Base-by-base conservation (phyloP, 208 protist species). In the Leishmania gerbilli region DNA sequence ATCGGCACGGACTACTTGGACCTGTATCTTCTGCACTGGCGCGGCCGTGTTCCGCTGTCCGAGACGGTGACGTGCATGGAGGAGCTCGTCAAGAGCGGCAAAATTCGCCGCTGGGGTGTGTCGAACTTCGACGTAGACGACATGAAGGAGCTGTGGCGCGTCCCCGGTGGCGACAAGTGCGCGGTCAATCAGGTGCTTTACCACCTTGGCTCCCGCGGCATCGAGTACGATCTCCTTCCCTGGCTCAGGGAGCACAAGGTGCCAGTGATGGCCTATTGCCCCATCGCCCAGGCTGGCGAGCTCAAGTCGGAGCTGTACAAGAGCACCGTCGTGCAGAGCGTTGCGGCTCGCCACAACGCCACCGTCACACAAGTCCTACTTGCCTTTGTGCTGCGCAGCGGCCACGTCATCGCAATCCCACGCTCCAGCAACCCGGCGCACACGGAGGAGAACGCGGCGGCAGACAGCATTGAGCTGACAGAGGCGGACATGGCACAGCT, bases 21-120 rank as follows among this genome's bases (percentile, higher is more conserved):
- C 83, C 87, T 98, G 15, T 98, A 96, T 79, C 91, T 98, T 34
- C 91, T 98, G 76, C 96, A 98, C 85, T 98, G 95, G 93, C 93
- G 91, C n/a, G 80, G 84, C 64, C 55, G 71, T 24, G 83, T 87
- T 31, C 77, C 82, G 21, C 85, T 91, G 6, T 60, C 85, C 37
- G 90, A 97, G 82, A 97, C 94, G 71, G 96, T 93, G 80, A 84
- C 76, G n/a, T 95, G 88, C 19, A 95, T 97, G 94, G 89, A 94
- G 81, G 74, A 88, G 47, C 86, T 97, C 42, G 91, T 97, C 49
- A 76, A 95, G 55, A 77, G 81, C 34, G 93, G 93, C 1, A 88
- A 95, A 51, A 91, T 97, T 8, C 88, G 90, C 37, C 84, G 82
- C 31, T 96, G 97, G 86, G 96, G 96, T 5, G 89, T 98, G 64